These are phyloP conservation scores for Yamadazyma olivae DNA, from an alignment of 805 yeast genomes.

Conservation along the genomic window DNA sequence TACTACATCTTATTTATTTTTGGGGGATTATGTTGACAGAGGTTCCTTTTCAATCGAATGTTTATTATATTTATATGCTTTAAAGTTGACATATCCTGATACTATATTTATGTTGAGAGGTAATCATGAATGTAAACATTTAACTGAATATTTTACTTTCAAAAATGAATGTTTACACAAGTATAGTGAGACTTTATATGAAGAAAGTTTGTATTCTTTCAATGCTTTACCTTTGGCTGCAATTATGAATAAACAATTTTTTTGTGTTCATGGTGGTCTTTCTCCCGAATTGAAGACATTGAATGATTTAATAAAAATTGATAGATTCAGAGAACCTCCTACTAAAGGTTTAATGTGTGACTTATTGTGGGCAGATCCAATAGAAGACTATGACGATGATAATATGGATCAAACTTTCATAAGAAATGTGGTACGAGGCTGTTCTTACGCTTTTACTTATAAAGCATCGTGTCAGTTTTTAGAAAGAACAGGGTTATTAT, in stretches of 20 bases:
- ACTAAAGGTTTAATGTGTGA: slow-evolving; percentile 93
- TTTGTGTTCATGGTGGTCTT: slow-evolving; percentile 95
- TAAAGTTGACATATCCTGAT: slow-evolving; percentile 72
- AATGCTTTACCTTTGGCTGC: slow-evolving; percentile 91
- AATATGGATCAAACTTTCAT: slow-evolving; percentile 46
- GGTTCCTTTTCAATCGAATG: slow-evolving; percentile 89
- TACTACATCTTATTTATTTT: slow-evolving; percentile 58
- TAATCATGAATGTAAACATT: slow-evolving; percentile 91
- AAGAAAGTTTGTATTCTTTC: slow-evolving; percentile 73
- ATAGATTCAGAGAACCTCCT: slow-evolving; percentile 91
- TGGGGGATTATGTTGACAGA: slow-evolving; percentile 96
- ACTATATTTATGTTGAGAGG: slow-evolving; percentile 85
- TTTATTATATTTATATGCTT: slow-evolving; percentile 67
- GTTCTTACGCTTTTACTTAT: slow-evolving; percentile 87
- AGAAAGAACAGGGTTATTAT: slow-evolving; percentile 70
- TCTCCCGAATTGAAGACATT: slow-evolving; percentile 77
- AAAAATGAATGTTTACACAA: slow-evolving; percentile 87
- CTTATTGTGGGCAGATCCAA: slow-evolving; percentile 93
- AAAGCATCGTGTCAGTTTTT: slow-evolving; percentile 78
- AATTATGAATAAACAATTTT: slow-evolving; percentile 87
- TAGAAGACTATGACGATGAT: slow-evolving; percentile 69
- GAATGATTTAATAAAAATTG: slow-evolving; percentile 63
- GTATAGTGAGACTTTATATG: slow-evolving; percentile 63
- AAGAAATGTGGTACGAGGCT: slow-evolving; percentile 79
- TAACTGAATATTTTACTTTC: slow-evolving; percentile 92